Evolutionary conservation across 1,284 basidiomycete species (phyloP).

Genomic region (Wallemia mellicola): DNA sequence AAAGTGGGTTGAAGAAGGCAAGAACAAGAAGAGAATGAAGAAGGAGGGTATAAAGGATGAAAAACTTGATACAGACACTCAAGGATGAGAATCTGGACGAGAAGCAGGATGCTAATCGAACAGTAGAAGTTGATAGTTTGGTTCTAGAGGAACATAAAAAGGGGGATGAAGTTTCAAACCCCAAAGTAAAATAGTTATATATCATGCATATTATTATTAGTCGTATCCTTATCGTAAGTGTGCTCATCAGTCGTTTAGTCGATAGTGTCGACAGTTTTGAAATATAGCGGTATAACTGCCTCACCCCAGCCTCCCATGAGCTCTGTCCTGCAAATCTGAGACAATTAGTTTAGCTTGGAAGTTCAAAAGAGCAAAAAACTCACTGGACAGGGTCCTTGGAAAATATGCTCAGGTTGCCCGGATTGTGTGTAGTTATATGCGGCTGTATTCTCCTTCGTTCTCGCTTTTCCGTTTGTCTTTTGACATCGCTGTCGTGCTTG

Average conservation of each 20-base stretch:
- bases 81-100: no score
- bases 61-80: background rate
- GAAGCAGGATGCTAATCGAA: no score
- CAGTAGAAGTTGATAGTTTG: no score
- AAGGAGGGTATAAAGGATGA: background rate
- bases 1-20: slow-evolving; percentile 6
- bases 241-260: no score
- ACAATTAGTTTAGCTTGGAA: no score
- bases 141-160: no score
- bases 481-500: background rate
- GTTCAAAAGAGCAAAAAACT: no score
- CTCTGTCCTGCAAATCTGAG: background rate
- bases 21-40: slow-evolving; percentile 1
- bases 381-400: background rate
- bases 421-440: background rate
- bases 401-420: background rate
- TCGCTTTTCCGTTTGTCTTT: background rate
- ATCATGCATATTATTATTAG: background rate
- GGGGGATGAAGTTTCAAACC: no score
- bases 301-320: background rate
- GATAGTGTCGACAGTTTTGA: background rate
- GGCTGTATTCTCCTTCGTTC: background rate
- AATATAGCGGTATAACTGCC: background rate
- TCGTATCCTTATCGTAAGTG: no score
- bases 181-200: no score